Conservation (phyloP, 768 basidiomycete genomes). For the Guyanaporus albipodus region DNA sequence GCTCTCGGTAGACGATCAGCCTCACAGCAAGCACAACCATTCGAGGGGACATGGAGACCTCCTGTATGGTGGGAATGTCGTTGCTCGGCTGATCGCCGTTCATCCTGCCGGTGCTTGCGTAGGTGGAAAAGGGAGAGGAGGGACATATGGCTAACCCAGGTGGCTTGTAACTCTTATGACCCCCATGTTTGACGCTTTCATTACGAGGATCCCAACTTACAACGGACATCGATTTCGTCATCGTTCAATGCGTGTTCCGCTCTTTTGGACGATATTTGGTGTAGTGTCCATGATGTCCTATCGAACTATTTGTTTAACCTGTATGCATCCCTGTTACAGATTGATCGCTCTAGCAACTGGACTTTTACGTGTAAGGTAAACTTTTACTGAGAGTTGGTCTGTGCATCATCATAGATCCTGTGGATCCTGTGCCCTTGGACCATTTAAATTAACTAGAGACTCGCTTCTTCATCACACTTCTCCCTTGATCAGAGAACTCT, state of each 20-base stretch:
- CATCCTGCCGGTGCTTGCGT: conserved; percentile 26
- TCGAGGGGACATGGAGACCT: conserved; percentile 34
- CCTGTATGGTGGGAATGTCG: conserved; percentile 33
- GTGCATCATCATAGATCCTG: conserved; percentile 1
- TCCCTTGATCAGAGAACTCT: too few species aligned
- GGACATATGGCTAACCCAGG: conserved; percentile 42
- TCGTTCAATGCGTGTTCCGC: not conserved
- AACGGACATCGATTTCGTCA: conserved; percentile 5
- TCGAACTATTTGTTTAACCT: not conserved
- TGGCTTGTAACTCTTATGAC: conserved; percentile 47
- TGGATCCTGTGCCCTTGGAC: conserved; percentile 6
- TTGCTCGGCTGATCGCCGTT: conserved; percentile 23
- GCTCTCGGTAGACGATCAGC: conserved; percentile 5
- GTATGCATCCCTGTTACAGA: not conserved
- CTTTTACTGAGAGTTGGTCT: not conserved
- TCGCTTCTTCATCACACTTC: not conserved
- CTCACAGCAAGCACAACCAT: conserved; percentile 9
- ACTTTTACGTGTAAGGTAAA: not conserved
- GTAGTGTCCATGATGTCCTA: not conserved
- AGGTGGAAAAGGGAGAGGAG: conserved; percentile 41
- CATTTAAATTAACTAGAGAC: not conserved
- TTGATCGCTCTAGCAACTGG: not conserved
- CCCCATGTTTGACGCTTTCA: conserved; percentile 1
- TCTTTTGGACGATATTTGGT: conserved; percentile 11
- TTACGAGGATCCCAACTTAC: not conserved